Evolutionary conservation across 176 grass and related monocot species (phyloP).

Genomic region (Rhynchospora breviuscula): DNA sequence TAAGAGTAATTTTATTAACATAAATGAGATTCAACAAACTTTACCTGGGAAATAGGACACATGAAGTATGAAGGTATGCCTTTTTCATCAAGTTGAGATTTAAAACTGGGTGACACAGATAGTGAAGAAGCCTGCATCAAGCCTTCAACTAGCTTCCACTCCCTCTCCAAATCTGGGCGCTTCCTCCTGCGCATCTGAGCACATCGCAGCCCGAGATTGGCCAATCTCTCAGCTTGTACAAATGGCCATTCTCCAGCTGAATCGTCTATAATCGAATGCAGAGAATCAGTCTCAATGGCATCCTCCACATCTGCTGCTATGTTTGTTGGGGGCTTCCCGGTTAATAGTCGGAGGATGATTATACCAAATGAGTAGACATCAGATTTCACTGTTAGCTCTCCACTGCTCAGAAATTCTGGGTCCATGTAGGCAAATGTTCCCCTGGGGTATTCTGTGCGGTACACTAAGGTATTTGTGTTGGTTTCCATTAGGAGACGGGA

Average conservation of each 20-base stretch:
- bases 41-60: slow-evolving; percentile 77
- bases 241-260: slow-evolving; percentile 54
- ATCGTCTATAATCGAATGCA: slow-evolving; percentile 31
- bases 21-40: not conserved
- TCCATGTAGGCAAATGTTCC: slow-evolving; percentile 46
- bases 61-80: slow-evolving; percentile 46
- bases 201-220: slow-evolving; percentile 33
- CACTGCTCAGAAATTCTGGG: slow-evolving; percentile 38
- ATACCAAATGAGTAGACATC: slow-evolving; percentile 49
- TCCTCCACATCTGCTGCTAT: slow-evolving; percentile 36
- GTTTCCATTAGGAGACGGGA: slow-evolving; percentile 34
- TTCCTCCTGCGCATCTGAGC: slow-evolving; percentile 20
- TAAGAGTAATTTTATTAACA: not conserved
- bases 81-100: slow-evolving; percentile 7
- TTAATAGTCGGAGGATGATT: slow-evolving; percentile 45
- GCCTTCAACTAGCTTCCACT: slow-evolving; percentile 31
- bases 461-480: slow-evolving; percentile 34
- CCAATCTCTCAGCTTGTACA: slow-evolving; percentile 41
- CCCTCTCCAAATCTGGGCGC: slow-evolving; percentile 21
- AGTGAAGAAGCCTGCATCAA: slow-evolving; percentile 30
- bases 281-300: slow-evolving; percentile 22
- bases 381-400: slow-evolving; percentile 34
- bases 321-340: slow-evolving; percentile 23
- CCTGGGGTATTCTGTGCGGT: slow-evolving; percentile 16
- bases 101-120: not conserved